phyloP scores from a whole-genome alignment of 1,139 yeast species.

The Hyphopichia pseudoburtonii region DNA sequence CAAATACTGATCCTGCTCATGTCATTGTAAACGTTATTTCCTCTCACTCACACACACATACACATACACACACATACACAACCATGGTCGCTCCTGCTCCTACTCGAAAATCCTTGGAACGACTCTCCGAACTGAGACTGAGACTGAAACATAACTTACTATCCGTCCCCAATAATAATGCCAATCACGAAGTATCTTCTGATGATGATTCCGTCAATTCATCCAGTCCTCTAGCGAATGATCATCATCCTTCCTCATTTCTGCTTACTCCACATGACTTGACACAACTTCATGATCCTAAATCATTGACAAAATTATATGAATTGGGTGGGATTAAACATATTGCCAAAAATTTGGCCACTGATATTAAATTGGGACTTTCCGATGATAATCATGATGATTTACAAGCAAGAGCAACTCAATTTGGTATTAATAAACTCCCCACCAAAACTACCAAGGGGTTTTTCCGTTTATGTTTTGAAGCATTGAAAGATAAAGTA shows the following conservation, averaged over 20 bases:
- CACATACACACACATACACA: too few relatives aligned
- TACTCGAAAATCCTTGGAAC: conserved; percentile 1
- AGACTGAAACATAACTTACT: too few relatives aligned
- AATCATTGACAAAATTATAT: conserved; percentile 40
- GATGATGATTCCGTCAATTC: conserved; percentile 5
- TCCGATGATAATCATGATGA: conserved; percentile 33
- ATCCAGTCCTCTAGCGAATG: not conserved
- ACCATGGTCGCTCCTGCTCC: too few relatives aligned
- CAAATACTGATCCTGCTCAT: not conserved
- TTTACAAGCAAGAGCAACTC: conserved; percentile 32
- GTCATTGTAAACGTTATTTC: too few relatives aligned
- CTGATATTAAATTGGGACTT: conserved; percentile 48
- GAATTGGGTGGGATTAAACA: conserved; percentile 43
- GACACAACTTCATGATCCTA: conserved; percentile 52
- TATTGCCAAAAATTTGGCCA: conserved; percentile 29
- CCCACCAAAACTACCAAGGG: conserved; percentile 72
- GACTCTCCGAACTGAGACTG: conserved; percentile 3
- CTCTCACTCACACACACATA: too few relatives aligned
- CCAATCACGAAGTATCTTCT: not conserved
- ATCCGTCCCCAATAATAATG: not conserved
- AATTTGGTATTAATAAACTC: conserved; percentile 67
- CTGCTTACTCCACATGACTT: conserved; percentile 22
- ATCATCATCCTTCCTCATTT: not conserved
- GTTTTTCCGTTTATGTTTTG: conserved; percentile 67
- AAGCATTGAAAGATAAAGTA: conserved; percentile 90